Percentiles rank a stretch among this genome's conserved stretches.
Evolutionary conservation across 768 basidiomycete genomes (phyloP).

Genomic region (Suillus spraguei): DNA sequence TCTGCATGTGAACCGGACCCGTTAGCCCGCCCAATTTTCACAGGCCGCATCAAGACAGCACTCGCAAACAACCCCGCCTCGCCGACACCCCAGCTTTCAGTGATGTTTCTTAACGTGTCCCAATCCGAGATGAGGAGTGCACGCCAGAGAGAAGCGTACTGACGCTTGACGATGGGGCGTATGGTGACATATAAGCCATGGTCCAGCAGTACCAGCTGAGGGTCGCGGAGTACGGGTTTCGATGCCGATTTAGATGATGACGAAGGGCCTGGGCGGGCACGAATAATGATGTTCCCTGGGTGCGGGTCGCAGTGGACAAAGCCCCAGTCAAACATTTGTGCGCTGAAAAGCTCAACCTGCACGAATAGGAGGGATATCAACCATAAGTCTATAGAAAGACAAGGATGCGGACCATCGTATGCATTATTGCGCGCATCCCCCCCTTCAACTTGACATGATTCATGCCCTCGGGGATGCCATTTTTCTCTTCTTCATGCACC

Average conservation of each 20-base stretch:
- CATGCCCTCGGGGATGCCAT: slow-evolving; percentile 5
- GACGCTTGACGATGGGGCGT: slow-evolving; percentile 62
- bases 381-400: neutral
- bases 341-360: slow-evolving; percentile 73
- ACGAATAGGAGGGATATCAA: neutral
- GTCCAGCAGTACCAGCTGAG: slow-evolving; percentile 84
- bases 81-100: slow-evolving; percentile 68
- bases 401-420: slow-evolving; percentile 55
- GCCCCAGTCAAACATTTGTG: slow-evolving; percentile 91
- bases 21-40: slow-evolving; percentile 38
- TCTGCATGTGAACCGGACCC: neutral
- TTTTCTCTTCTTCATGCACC: neutral
- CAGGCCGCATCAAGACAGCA: slow-evolving; percentile 68
- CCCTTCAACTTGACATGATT: slow-evolving; percentile 45
- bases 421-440: slow-evolving; percentile 71
- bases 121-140: slow-evolving; percentile 61
- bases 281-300: slow-evolving; percentile 80
- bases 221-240: slow-evolving; percentile 46
- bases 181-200: slow-evolving; percentile 89
- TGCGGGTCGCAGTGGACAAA: slow-evolving; percentile 84
- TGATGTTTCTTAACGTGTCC: slow-evolving; percentile 49
- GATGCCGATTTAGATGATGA: neutral
- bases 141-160: slow-evolving; percentile 83
- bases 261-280: slow-evolving; percentile 37
- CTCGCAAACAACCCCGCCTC: slow-evolving; percentile 74